Conservation (phyloP, 2,329 filamentous ascomycete genomes). For the Parasarocladium wereldwijsianum region DNA sequence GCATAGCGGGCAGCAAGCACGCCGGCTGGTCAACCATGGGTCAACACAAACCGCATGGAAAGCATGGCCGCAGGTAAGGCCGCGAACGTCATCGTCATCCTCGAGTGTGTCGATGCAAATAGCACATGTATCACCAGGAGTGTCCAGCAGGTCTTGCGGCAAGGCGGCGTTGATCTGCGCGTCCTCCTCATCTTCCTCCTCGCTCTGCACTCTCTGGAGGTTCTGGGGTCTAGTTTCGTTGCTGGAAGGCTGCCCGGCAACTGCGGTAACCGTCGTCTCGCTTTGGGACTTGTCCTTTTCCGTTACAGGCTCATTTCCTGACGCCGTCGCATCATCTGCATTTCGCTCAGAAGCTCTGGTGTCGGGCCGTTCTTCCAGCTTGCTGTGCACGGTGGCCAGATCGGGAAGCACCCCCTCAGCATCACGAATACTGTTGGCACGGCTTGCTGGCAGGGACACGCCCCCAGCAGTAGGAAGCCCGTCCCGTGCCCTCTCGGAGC, state of each 20-base stretch:
- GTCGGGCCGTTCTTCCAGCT: slow-evolving; percentile 21
- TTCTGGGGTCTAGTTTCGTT: slow-evolving; percentile 4
- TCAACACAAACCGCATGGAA: slow-evolving; percentile 95
- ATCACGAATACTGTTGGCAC: slow-evolving; percentile 58
- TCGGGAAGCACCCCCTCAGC: slow-evolving; percentile 40
- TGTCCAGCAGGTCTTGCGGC: slow-evolving; percentile 64
- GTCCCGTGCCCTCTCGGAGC: slow-evolving; percentile 65
- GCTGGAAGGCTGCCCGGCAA: slow-evolving; percentile 8
- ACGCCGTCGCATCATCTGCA: slow-evolving; percentile 8
- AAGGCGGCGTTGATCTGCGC: slow-evolving; percentile 73
- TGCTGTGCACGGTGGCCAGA: slow-evolving; percentile 25
- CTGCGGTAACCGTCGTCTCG: slow-evolving; percentile 5
- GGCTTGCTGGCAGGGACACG: slow-evolving; percentile 59
- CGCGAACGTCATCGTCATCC: slow-evolving; percentile 89
- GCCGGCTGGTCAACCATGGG: slow-evolving; percentile 86
- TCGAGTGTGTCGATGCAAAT: slow-evolving; percentile 93
- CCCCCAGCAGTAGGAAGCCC: slow-evolving; percentile 76
- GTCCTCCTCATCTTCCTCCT: slow-evolving; percentile 56
- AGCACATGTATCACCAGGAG: slow-evolving; percentile 83
- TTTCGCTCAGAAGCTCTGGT: slow-evolving; percentile 10
- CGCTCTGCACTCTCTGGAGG: slow-evolving; percentile 27
- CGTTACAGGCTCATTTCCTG: slow-evolving; percentile 9
- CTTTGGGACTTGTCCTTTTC: slow-evolving; percentile 8
- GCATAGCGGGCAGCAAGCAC: slow-evolving; percentile 92
- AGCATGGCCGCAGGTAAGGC: slow-evolving; percentile 89